Percentiles rank a stretch among this genome's conserved stretches.
Conservation (phyloP, 2,329 filamentous ascomycete species). For the Diaporthe humulicola region DNA sequence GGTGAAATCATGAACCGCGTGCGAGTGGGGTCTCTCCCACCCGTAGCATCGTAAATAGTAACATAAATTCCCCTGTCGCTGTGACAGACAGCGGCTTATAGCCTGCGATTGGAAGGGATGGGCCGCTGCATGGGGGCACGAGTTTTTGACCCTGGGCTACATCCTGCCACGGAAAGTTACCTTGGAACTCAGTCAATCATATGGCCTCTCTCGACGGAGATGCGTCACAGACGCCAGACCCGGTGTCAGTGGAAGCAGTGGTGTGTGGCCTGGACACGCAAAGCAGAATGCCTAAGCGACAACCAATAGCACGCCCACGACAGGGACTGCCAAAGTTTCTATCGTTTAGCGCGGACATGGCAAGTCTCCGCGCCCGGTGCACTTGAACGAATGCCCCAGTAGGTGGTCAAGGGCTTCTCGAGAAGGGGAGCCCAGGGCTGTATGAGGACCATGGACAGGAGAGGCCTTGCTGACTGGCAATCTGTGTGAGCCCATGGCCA, state of each 20-base stretch:
- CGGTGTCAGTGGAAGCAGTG: constrained; percentile 3
- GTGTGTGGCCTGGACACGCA: neutral
- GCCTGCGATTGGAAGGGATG: constrained; percentile 32
- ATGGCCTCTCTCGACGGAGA: neutral
- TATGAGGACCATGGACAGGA: neutral
- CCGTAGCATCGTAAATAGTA: constrained; percentile 26
- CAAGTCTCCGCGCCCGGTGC: constrained; percentile 1
- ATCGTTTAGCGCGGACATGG: constrained; percentile 35
- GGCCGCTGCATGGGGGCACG: constrained; percentile 23
- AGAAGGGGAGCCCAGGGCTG: neutral
- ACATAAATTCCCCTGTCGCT: neutral
- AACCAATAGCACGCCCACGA: constrained; percentile 31
- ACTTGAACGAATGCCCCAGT: neutral
- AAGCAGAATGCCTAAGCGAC: constrained; percentile 20
- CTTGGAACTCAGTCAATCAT: constrained; percentile 11
- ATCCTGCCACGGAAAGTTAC: constrained; percentile 24
- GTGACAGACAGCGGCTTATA: constrained; percentile 25
- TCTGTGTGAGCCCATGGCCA: neutral
- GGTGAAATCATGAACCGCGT: constrained; percentile 23
- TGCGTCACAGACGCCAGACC: constrained; percentile 16
- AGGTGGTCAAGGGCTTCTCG: neutral
- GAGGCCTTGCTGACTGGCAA: neutral
- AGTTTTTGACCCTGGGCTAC: constrained; percentile 16
- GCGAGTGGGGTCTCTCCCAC: constrained; percentile 18
- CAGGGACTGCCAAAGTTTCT: constrained; percentile 32